A percentile compares a stretch with the other conserved stretches of the same genome.
Conservation (phyloP, 2,329 filamentous ascomycete genomes). For the Ascochyta clinopodiicola region DNA sequence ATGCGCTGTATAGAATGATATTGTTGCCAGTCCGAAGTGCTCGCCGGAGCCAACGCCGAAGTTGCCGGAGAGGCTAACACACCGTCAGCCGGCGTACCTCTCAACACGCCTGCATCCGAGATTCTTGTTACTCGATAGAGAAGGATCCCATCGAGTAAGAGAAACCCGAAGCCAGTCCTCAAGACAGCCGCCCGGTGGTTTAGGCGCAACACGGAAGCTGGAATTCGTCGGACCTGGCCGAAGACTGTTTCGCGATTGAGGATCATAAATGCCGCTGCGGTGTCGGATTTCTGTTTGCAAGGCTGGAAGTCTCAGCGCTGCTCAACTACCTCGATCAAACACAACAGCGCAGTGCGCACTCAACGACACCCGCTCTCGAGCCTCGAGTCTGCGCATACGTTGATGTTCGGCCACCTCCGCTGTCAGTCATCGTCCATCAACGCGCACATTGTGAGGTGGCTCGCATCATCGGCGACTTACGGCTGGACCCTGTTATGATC, state of each 20-base stretch:
- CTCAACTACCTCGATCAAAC: background rate
- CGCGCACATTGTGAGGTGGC: slow-evolving; percentile 6
- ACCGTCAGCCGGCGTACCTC: slow-evolving; percentile 35
- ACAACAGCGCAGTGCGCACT: background rate
- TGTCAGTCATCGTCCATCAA: background rate
- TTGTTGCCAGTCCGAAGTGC: slow-evolving; percentile 6
- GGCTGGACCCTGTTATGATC: slow-evolving; percentile 37
- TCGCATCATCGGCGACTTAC: slow-evolving; percentile 16
- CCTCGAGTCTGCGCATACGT: background rate
- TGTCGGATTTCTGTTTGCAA: background rate
- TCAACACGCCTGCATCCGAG: slow-evolving; percentile 24
- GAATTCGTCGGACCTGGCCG: slow-evolving; percentile 36
- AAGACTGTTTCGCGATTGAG: slow-evolving; percentile 12
- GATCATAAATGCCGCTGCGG: slow-evolving; percentile 11
- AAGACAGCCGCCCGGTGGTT: slow-evolving; percentile 16
- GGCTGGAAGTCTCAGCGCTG: background rate
- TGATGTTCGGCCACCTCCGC: slow-evolving; percentile 9
- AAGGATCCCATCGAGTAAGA: slow-evolving; percentile 41
- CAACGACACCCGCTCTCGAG: background rate
- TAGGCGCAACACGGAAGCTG: slow-evolving; percentile 20
- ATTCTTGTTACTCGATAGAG: slow-evolving; percentile 44
- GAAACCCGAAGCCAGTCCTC: slow-evolving; percentile 23
- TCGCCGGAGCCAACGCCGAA: slow-evolving; percentile 26
- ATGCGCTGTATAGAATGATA: background rate
- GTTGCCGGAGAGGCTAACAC: slow-evolving; percentile 31